Evolutionary conservation across 352 stramenopile species (phyloP).

Genomic region (Globisporangium takayamanum): DNA sequence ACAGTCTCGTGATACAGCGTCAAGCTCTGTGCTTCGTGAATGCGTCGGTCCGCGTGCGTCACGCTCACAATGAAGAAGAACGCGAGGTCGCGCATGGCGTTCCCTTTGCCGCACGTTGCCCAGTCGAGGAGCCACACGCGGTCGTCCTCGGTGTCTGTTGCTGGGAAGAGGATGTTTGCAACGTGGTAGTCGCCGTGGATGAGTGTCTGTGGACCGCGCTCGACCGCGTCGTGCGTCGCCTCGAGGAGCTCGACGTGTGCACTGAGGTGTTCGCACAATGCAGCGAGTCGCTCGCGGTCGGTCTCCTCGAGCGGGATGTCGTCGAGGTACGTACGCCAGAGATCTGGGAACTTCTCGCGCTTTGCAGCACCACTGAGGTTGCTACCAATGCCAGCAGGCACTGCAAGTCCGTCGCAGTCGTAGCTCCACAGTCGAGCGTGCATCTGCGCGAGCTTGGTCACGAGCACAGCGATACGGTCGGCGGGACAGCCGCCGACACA

Average conservation of each 20-base stretch:
- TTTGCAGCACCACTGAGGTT: conserved; percentile 59
- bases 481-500: conserved; percentile 60
- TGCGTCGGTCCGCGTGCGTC: conserved; percentile 30
- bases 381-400: conserved; percentile 58
- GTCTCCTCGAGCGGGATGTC: conserved; percentile 28
- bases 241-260: conserved; percentile 28
- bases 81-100: conserved; percentile 68
- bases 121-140: conserved; percentile 70
- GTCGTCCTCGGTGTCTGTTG: conserved; percentile 12
- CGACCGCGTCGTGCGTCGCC: conserved; percentile 44
- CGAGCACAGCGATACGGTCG: conserved; percentile 30
- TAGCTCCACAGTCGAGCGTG: conserved; percentile 50
- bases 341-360: conserved; percentile 46
- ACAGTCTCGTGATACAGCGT: conserved; percentile 36
- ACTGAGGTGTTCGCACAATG: conserved; percentile 45
- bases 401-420: conserved; percentile 36
- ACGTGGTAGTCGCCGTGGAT: conserved; percentile 84
- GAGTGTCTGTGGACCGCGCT: conserved; percentile 41
- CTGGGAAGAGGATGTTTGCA: conserved; percentile 63
- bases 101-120: conserved; percentile 68
- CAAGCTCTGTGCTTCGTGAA: conserved; percentile 31
- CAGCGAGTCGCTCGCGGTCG: conserved; percentile 24
- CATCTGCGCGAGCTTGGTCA: conserved; percentile 56
- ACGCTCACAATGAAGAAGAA: conserved; percentile 86
- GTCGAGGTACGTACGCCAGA: conserved; percentile 47